Evolutionary conservation across 306 rosid genomes (phyloP), one percentile per base, ranked within the genome.

Genomic region (Fragaria nilgerrensis): DNA sequence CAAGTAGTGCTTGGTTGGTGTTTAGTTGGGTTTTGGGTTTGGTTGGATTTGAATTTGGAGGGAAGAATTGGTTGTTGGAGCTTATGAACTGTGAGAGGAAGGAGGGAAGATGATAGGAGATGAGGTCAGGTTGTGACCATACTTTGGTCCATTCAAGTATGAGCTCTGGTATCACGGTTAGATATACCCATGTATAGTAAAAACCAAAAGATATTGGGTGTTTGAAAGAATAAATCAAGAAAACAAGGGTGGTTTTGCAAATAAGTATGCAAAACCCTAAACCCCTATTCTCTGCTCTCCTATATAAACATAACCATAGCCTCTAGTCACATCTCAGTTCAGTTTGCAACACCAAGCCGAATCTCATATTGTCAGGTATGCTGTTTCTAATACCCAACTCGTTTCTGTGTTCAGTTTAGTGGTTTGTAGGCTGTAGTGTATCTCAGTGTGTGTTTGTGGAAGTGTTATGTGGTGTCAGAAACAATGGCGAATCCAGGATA

Each of bases 231-330:
- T 72, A 79, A 4, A 11, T 37, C 44, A 0, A 58, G 6, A 75
- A 19, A 16, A 10, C 7, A 39, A 36, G 74, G 75, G 19, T 70
- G 22, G 5, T 10, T 29, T 45, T 49, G 82, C 56, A 81, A 81
- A 27, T 17, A 85, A 64, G 25, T 19, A 68, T 27, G n/a, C 32
- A 77, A 88, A 87, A 81, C 88, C 96, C 89, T 61, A 52, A 74
- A 74, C 75, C 82, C 73, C 76, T 0, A 37, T 55, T n/a, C n/a
- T n/a, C 8, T 20, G 32, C 69, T 49, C 82, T 43, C 47, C 49
- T 68, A 69, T 80, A 84, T 74, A 77, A 68, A 69, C 39, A 45
- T 49, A 45, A 43, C 8, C 73, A 36, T 12, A 78, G 41, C 27
- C 74, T 66, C 37, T 8, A 19, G 9, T 19, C 70, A 14, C 64